Base-by-base conservation (phyloP, 2,329 filamentous ascomycete genomes). In the Paecilomyces fulvus region DNA sequence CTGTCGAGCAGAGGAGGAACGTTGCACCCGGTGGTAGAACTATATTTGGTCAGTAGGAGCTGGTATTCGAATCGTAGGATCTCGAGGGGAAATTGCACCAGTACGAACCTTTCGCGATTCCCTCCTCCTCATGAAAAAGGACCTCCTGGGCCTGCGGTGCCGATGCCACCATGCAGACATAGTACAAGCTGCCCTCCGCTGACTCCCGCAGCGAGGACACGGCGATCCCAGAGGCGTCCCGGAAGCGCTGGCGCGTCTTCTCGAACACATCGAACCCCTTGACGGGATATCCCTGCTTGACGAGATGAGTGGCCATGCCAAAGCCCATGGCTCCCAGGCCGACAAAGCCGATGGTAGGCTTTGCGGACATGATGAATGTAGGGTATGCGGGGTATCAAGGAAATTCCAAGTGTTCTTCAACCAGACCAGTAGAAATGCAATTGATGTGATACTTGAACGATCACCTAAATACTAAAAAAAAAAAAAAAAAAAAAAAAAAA, bases 291-390 rank as follows among this genome's bases (percentile, higher is more conserved):
- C 85, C 85, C 60, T 81, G 74, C 62, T 84, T 83, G 64, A 90
- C 77, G 50, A 91, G 81, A 67, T 90, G 81, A 58, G 83, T 88
- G 60, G 88, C 88, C 87, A 91, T 90, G 67, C 88, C 88, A 69
- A 89, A 88, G 67, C 88, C 88, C 88, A 90, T 90, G 72, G 87
- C 87, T 56, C 88, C 88, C 2, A 91, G 84, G 76, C 88, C 88
- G 60, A 88, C 85, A 72, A 90, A 89, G 61, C 83, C 81, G 55
- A 88, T 75, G 54, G 72, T 65, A 25, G 78, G 77, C 66, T 78
- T 80, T 17, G 37, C 10, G 31, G 73, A 73, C 62, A 75, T 73
- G 21, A 61, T 71, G 30, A 53, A 3, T 43, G 2, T 17, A 43
- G 14, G 3, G 37, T 43, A 43, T 43, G 37, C 37, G 37, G 37